Evolutionary conservation across 139 green algal genomes (phyloP), one percentile per base, ranked within the genome.

Genomic region (Chlorella vulgaris): DNA sequence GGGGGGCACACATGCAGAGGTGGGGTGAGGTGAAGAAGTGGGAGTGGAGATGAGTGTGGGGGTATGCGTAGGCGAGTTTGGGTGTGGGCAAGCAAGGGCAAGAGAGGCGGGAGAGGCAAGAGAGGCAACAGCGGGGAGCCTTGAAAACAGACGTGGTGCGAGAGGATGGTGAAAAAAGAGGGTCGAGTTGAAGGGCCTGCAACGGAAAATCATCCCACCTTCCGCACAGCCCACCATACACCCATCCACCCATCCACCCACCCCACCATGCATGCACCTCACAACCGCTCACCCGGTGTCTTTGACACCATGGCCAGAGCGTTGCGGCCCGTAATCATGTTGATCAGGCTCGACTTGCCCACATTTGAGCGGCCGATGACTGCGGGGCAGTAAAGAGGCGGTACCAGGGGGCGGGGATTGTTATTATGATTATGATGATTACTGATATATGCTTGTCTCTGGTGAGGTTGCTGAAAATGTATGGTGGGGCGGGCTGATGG

Each of bases 321-420:
- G 39, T 88, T 93, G 26, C 87, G 84, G 13, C 84, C 84, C 6
- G 95, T 98, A 38, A 99, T 76, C 86, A 97, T 86, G 89, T 99
- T 99, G 84, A 99, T 98, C 7, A 99, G 89, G 1, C 92, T 97
- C 4, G 92, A 97, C 85, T 99, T 99, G 71, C 96, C 96, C n/a
- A 99, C 96, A 87, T 99, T 99, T 40, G 91, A 97, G 8, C 95
- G 90, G 0, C 96, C 96, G 60, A 99, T 96, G 8, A 99, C 90
- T n/a, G 96, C 22, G 36, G 21, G 22, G 2, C 28, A 2, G 26
- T 58, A 24, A 58, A 58, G 47, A 58, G 10, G 47, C 10, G 47
- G 47, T n/a, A n/a, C n/a, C n/a, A n/a, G n/a, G n/a, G n/a, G n/a
- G n/a, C n/a, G n/a, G n/a, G n/a, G n/a, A n/a, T n/a, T n/a, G n/a